Evolutionary conservation across 2,329 filamentous ascomycete species (phyloP).

Genomic region (Byssothecium circinans): DNA sequence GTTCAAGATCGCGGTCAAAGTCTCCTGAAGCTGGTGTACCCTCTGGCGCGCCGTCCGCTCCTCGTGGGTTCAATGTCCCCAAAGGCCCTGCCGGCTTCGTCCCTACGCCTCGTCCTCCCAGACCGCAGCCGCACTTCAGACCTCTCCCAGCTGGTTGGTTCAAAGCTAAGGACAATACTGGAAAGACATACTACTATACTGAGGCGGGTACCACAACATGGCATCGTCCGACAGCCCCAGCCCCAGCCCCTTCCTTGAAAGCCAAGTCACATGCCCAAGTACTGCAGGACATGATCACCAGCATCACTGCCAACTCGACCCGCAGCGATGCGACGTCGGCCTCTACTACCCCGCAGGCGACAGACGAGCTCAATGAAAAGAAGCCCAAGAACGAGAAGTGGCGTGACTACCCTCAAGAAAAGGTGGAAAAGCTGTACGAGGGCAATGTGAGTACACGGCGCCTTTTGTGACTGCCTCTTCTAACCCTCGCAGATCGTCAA

Average conservation of each 20-base stretch:
- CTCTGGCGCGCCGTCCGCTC: conserved; percentile 45
- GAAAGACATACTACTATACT: conserved; percentile 84
- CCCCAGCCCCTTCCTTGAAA: conserved; percentile 64
- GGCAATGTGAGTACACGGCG: conserved; percentile 69
- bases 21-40: conserved; percentile 50
- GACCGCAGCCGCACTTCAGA: conserved; percentile 58
- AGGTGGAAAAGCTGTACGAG: conserved; percentile 94
- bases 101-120: conserved; percentile 53
- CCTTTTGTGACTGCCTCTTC: not conserved
- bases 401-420: conserved; percentile 71
- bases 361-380: conserved; percentile 59
- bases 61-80: conserved; percentile 58
- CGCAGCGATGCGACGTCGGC: conserved; percentile 54
- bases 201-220: conserved; percentile 74
- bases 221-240: conserved; percentile 72
- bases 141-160: conserved; percentile 85
- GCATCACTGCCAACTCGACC: conserved; percentile 67
- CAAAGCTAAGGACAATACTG: conserved; percentile 65
- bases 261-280: conserved; percentile 72
- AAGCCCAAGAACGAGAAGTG: conserved; percentile 63
- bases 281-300: conserved; percentile 74
- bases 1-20: conserved; percentile 52
- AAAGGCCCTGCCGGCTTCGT: conserved; percentile 53
- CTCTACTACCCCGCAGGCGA: conserved; percentile 66
- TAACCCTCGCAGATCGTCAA: conserved; percentile 67